These are phyloP conservation scores for Hevea brasiliensis DNA, from an alignment of 345 rosid genomes.

Conservation along the genomic window DNA sequence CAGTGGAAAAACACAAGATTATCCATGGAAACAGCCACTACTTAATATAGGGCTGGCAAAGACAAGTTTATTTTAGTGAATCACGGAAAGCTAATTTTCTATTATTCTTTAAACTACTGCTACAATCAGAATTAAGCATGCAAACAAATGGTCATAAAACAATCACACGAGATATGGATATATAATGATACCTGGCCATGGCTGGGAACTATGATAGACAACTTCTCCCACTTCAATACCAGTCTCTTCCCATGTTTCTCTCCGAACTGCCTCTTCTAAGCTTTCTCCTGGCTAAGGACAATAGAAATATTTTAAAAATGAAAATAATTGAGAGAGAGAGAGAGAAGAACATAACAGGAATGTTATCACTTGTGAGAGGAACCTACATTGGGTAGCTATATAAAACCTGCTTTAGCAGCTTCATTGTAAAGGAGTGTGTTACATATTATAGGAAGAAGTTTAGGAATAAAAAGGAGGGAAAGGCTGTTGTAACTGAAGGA, in stretches of 20 bases:
- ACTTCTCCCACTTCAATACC: conserved; percentile 97
- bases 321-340: not conserved
- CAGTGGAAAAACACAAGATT: not conserved
- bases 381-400: not conserved
- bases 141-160: no score
- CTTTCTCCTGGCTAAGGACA: conserved; percentile 90
- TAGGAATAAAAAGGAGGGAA: no score
- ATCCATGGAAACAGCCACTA: not conserved
- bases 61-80: not conserved
- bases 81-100: no score
- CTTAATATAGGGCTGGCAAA: not conserved
- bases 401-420: not conserved
- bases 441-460: no score
- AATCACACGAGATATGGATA: not conserved
- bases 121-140: not conserved
- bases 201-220: conserved; percentile 91
- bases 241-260: conserved; percentile 95
- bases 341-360: not conserved
- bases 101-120: no score
- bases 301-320: conserved; percentile 7
- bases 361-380: no score
- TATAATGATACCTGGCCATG: conserved; percentile 83
- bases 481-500: no score
- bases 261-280: conserved; percentile 95
- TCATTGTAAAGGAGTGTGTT: not conserved